Base-by-base conservation (phyloP, 495 filamentous ascomycete genomes). In the Talaromyces adpressus region DNA sequence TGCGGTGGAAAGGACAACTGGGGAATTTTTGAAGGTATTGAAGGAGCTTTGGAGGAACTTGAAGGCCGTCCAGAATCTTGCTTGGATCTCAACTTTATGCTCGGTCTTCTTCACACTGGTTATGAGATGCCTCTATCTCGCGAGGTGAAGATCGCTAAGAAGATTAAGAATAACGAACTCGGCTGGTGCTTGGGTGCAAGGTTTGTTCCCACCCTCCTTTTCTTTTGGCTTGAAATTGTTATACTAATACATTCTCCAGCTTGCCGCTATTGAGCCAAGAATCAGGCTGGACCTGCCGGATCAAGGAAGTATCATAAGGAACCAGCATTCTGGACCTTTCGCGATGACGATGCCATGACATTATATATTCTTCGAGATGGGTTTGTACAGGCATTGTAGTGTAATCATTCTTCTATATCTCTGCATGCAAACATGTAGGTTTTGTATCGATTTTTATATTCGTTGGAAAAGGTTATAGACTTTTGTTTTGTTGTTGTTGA, bases 141-240 rank as follows among this genome's bases (percentile, higher is more conserved):
- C 22, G 93, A 98, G 77, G 92, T 98, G 61, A 91, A 89, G 81
- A 95, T 97, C 68, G 94, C 94, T 30, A 98, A 98, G 89, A 93
- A 97, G 84, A 94, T 98, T 68, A 93, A 93, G 81, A 87, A 87
- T 36, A 97, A 97, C 74, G 95, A 98, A 81, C 77, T 98, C 63
- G 94, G 94, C 57, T 98, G 94, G 94, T 97, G 93, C 78, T 79
- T 98, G 73, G 94, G 94, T 69, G 94, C 94, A 64, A 97, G 91
- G 91, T 93, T 83, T 77, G 85, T 65, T 65, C 68, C 58, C 23
- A 4, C 27, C 27, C 27, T 27, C 27, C n/a, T n/a, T n/a, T n/a
- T n/a, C n/a, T n/a, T n/a, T 27, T 27, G 3, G 3, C 27, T 27
- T 27, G 27, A 27, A 8, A 29, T 54, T 14, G 25, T 20, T 14